Evolutionary conservation across 306 rosid genomes (phyloP).

Genomic region (Rubus parviflorus): DNA sequence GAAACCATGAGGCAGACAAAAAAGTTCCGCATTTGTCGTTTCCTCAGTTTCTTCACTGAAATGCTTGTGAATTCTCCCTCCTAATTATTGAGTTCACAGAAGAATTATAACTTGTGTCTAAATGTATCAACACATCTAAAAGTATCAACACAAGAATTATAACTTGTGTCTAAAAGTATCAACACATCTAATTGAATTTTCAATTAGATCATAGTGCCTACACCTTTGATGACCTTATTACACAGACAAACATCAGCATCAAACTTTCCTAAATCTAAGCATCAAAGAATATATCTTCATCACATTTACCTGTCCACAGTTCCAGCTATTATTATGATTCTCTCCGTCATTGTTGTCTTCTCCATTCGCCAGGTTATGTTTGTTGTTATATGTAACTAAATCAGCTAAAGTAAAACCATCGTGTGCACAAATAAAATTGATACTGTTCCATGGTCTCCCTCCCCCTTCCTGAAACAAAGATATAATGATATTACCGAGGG

Average conservation of each 20-base stretch:
- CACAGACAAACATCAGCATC: neutral
- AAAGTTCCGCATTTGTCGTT: conserved; percentile 89
- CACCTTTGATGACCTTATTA: neutral
- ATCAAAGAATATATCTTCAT: neutral
- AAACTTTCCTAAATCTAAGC: neutral
- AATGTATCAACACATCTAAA: conserved; percentile 1
- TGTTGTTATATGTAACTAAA: conserved; percentile 82
- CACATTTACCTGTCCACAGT: conserved; percentile 84
- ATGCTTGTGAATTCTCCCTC: conserved; percentile 77
- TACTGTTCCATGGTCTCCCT: conserved; percentile 89
- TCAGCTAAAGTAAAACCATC: conserved; percentile 96
- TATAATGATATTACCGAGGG: conserved; percentile 17
- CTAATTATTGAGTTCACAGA: conserved; percentile 44
- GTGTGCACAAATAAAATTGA: conserved; percentile 88
- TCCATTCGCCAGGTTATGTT: conserved; percentile 84
- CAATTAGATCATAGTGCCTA: neutral
- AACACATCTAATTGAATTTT: conserved; percentile 6
- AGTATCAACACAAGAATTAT: conserved; percentile 36
- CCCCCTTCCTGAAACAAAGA: conserved; percentile 70
- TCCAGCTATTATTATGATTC: conserved; percentile 97
- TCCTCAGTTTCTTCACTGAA: conserved; percentile 76
- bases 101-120: conserved; percentile 23
- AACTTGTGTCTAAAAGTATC: conserved; percentile 7
- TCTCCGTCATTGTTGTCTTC: conserved; percentile 97
- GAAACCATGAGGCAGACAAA: conserved; percentile 89